Conservation (phyloP, 306 rosid genomes). For the Ammopiptanthus mongolicus region DNA sequence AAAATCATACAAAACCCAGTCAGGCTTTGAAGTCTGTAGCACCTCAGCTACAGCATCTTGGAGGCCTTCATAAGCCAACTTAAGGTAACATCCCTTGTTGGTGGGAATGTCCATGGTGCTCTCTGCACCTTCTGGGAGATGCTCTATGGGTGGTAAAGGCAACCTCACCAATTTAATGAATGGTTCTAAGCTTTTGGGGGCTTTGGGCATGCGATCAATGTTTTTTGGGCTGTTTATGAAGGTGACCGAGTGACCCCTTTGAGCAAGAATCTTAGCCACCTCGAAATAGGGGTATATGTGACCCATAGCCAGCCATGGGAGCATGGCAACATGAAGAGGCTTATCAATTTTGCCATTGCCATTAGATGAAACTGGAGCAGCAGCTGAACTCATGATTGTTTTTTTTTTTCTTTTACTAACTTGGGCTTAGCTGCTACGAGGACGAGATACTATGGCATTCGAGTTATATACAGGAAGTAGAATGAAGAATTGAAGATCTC, state of each 20-base stretch:
- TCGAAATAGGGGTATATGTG: slow-evolving; percentile 47
- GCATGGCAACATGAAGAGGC: slow-evolving; percentile 46
- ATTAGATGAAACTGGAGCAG: neutral
- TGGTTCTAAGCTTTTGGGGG: slow-evolving; percentile 25
- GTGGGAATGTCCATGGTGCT: slow-evolving; percentile 41
- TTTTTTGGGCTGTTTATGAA: slow-evolving; percentile 49
- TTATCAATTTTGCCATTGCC: neutral
- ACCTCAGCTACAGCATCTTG: slow-evolving; percentile 18
- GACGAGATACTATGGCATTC: neutral
- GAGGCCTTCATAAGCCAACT: slow-evolving; percentile 37
- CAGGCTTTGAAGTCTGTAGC: slow-evolving; percentile 25
- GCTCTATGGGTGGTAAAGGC: slow-evolving; percentile 25
- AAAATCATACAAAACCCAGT: slow-evolving; percentile 55
- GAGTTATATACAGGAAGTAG: neutral
- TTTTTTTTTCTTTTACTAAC: neutral
- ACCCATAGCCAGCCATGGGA: slow-evolving; percentile 67
- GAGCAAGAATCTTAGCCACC: slow-evolving; percentile 52
- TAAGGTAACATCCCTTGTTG: slow-evolving; percentile 25
- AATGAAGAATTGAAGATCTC: neutral
- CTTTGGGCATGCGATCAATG: slow-evolving; percentile 46
- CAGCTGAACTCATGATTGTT: neutral
- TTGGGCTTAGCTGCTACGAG: neutral
- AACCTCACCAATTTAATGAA: slow-evolving; percentile 23
- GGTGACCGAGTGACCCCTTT: slow-evolving; percentile 46
- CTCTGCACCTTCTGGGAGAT: slow-evolving; percentile 44